These are phyloP conservation scores for Pterocarpus santalinus DNA, from an alignment of 306 rosid species.

Conservation along the genomic window DNA sequence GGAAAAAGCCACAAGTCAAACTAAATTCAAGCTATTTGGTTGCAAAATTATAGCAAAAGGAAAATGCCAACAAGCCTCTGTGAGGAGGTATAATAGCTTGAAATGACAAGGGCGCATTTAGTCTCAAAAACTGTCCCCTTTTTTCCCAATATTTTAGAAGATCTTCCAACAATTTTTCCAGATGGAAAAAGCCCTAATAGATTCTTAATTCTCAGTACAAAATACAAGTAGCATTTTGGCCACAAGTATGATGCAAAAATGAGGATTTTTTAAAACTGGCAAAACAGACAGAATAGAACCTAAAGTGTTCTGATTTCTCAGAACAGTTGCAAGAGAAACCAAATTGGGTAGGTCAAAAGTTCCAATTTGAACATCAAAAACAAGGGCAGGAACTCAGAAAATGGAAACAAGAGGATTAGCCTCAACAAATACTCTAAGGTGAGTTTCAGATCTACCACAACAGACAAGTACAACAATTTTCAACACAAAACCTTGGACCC, in stretches of 20 bases:
- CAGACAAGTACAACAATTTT: neutral
- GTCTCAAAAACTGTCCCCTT: neutral
- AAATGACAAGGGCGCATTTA: constrained; percentile 23
- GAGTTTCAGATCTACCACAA: neutral
- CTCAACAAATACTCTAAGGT: neutral
- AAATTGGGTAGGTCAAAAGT: neutral
- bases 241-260: constrained; percentile 14
- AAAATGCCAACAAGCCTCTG: constrained; percentile 12
- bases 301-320: constrained; percentile 20
- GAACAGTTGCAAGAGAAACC: neutral
- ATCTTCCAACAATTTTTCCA: constrained; percentile 15
- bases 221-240: neutral
- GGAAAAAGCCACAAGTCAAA: constrained; percentile 5
- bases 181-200: neutral
- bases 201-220: neutral
- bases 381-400: neutral
- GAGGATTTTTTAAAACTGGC: neutral
- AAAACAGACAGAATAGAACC: neutral
- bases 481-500: neutral
- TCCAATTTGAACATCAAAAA: neutral
- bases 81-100: constrained; percentile 7
- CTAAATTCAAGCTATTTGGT: constrained; percentile 25
- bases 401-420: neutral
- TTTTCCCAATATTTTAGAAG: constrained; percentile 3
- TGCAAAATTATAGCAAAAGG: constrained; percentile 9